These are phyloP conservation scores for Claviceps humidiphila DNA, from an alignment of 2,329 filamentous ascomycete species.

Conservation along the genomic window DNA sequence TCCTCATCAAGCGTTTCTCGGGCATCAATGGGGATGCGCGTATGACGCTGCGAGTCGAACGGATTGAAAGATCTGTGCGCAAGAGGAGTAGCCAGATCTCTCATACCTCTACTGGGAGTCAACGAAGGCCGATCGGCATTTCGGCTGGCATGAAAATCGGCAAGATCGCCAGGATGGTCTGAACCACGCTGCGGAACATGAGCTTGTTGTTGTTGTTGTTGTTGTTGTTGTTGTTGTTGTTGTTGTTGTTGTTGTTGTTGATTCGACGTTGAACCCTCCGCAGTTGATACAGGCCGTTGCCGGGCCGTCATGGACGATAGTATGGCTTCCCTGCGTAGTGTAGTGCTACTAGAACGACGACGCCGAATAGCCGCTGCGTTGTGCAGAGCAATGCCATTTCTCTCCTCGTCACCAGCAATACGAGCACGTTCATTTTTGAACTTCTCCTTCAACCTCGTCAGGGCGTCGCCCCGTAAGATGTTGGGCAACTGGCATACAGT, in stretches of 20 bases:
- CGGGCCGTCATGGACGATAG: conserved; percentile 48
- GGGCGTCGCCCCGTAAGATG: conserved; percentile 67
- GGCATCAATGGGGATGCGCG: conserved; percentile 44
- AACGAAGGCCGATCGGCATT: conserved; percentile 33
- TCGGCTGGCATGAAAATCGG: conserved; percentile 60
- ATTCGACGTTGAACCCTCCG: conserved; percentile 24
- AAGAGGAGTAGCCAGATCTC: conserved; percentile 30
- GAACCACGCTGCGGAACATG: conserved; percentile 34
- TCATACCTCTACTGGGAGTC: conserved; percentile 9
- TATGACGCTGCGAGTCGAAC: conserved; percentile 38
- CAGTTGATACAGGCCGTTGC: conserved; percentile 30
- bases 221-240: too few relatives aligned
- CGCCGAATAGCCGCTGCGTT: conserved; percentile 56
- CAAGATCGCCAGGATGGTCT: conserved; percentile 59
- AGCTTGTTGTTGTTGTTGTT: conserved; percentile 21
- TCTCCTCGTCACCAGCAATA: conserved; percentile 62
- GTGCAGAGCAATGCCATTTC: conserved; percentile 87
- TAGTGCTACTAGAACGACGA: conserved; percentile 59
- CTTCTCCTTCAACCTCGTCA: conserved; percentile 83
- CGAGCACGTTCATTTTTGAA: conserved; percentile 77
- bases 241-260: conserved; percentile 9
- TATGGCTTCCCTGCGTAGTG: conserved; percentile 65
- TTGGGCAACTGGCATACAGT: conserved; percentile 87
- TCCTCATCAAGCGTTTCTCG: conserved; percentile 83
- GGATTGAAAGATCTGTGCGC: conserved; percentile 41